Base-by-base conservation (phyloP, 2,329 filamentous ascomycete genomes). In the Pyrenophora tritici-repentis region DNA sequence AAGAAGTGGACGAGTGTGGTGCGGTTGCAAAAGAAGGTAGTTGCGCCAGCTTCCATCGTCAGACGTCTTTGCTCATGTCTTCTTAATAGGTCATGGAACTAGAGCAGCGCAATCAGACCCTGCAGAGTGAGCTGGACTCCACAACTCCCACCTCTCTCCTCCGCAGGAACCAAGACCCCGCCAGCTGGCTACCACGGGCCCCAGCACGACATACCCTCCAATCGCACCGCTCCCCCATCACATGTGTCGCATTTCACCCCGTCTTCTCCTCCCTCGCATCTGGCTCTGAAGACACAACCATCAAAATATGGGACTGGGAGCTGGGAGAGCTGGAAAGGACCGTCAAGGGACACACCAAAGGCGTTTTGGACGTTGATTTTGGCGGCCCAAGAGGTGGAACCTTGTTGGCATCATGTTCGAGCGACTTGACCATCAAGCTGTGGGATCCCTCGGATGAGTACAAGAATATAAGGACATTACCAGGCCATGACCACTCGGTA, bases 1-100 rank as follows among this genome's bases (percentile, higher is more conserved):
- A 97, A 96, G 83, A 97, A 97, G 80, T 97, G 93, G 93, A 97
- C 93, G 16, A 94, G 91, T 66, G 89, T 97, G 22, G 91, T 97
- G 66, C 84, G 93, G 55, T 76, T 97, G 73, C 93, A 97, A 77
- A 97, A 96, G 76, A 97, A 96, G 89, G 90, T 89, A 75, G 31
- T 13, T 52, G 33, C 29, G 17, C 26, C 32, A 36, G 16, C 18
- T 14, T 18, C 32, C 31, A 20, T 29, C 45, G 16, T 14, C n/a
- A 32, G n/a, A 20, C 24, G 10, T 35, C 13, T 4, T 38, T 38
- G 44, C 63, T 71, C 18, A 68, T 47, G 2, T 8, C 20, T 6
- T 18, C 26, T 66, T 6, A 18, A 26, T 66, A 95, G 90, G 95
- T 97, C 68, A 91, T 97, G 86, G 93, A 97, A 59, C 83, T 97